phyloP scores from a whole-genome alignment of 768 basidiomycete genomes.

The Cyclocybe cylindracea region DNA sequence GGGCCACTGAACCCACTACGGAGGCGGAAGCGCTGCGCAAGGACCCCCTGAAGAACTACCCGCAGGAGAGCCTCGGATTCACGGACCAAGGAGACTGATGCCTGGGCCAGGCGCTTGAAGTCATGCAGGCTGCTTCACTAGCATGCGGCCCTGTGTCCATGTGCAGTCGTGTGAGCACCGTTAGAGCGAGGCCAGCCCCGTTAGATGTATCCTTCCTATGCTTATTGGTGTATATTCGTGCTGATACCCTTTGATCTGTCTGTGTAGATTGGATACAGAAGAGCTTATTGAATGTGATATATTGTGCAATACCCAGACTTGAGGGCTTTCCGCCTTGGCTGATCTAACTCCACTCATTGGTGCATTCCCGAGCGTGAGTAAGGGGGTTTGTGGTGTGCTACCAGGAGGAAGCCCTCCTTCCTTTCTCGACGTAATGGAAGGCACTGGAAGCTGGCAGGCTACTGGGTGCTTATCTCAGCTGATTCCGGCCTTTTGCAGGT shows the following conservation, averaged over 20 bases:
- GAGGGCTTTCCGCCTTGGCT: no score
- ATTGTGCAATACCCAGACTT: not conserved
- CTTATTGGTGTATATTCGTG: not conserved
- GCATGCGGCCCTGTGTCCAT: no score
- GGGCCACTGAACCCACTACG: conserved; percentile 44
- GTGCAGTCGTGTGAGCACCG: no score
- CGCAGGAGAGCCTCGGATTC: conserved; percentile 3
- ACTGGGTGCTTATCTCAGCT: not conserved
- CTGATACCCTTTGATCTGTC: conserved; percentile 20
- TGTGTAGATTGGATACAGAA: conserved; percentile 14
- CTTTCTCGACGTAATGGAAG: conserved; percentile 18
- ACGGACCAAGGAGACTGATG: conserved; percentile 4
- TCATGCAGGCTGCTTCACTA: no score
- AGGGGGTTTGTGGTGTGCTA: not conserved
- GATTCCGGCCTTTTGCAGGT: conserved; percentile 2
- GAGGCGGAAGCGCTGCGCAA: conserved; percentile 80
- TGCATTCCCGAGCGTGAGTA: not conserved
- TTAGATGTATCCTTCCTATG: no score
- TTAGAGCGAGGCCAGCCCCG: no score
- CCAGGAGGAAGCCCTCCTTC: not conserved
- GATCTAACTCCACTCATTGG: not conserved
- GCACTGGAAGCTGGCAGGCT: not conserved
- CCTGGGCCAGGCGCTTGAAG: not conserved
- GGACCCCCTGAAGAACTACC: conserved; percentile 81
- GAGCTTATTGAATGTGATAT: conserved; percentile 14